Base-by-base conservation (phyloP, 192 early-diverging fungal genomes). In the Coemansia sp. region DNA sequence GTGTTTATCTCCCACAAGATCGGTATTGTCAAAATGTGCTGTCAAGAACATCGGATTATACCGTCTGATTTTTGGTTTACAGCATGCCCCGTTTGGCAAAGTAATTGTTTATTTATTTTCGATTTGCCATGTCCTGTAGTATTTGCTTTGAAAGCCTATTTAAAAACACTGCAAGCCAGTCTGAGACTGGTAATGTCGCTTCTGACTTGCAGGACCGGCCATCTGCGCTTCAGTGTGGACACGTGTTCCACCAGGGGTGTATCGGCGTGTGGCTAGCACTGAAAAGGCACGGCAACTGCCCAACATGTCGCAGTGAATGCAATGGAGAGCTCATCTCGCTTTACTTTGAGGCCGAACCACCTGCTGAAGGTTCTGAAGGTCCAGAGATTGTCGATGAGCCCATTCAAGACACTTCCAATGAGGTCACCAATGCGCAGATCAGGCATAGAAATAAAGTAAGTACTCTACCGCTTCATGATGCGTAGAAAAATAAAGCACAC, bases 71-170 rank as follows among this genome's bases (percentile, higher is more conserved):
- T 14, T 11, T 0, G 11, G 40, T 42, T 11, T 15, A n/a, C 40
- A 42, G 12, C 40, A n/a, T n/a, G 12, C 40, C 40, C 12, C 3
- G 40, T 42, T n/a, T 11, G 40, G 12, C 40, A 15, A 11, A n/a
- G 1, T 42, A 42, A 19, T 51, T 22, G 49, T 51, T 51, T 20
- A 51, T 51, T 42, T 53, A 53, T 22, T 55, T 19, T n/a, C 31
- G 6, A 7, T 19, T 34, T 23, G 17, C 21, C 11, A 79, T 79
- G 78, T 81, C 78, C 21, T 81, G 78, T 37, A 63, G 63, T 19
- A 81, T 81, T 23, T 81, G 78, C 66, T 72, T 53, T 53, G 78
- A 81, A 3, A 48, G 60, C 22, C 66, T 81, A 21, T 60, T 81
- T 48, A 59, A 71, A 4, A 22, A 65, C 42, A 42, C 4, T n/a